Conservation (phyloP, 352 stramenopile genomes). For the Halophytophthora polymorphica region DNA sequence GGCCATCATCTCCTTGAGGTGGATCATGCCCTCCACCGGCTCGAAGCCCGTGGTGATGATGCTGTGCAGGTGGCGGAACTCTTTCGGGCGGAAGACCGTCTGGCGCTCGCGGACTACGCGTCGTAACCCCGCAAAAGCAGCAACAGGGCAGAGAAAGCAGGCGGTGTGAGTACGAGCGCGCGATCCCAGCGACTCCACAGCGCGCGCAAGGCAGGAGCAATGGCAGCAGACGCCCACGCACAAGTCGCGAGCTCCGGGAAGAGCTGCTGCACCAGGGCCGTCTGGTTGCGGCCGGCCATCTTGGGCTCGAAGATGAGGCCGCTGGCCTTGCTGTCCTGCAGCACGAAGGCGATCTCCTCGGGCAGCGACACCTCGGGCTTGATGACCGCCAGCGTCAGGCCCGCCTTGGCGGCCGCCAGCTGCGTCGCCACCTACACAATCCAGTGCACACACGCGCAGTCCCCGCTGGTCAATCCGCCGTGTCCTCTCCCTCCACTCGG, state of each 20-base stretch:
- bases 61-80: constrained; percentile 78
- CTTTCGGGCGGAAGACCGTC: constrained; percentile 73
- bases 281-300: constrained; percentile 72
- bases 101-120: constrained; percentile 43
- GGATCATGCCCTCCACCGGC: constrained; percentile 65
- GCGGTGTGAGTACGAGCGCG: neutral
- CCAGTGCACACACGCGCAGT: neutral
- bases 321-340: constrained; percentile 77
- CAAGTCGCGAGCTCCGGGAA: constrained; percentile 78
- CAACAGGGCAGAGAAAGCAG: neutral
- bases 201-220: neutral
- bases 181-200: neutral
- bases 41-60: constrained; percentile 84
- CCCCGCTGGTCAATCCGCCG: neutral
- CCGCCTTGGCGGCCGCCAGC: constrained; percentile 78
- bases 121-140: constrained; percentile 1
- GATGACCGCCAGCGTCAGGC: constrained; percentile 80
- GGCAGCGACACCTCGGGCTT: constrained; percentile 67
- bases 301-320: constrained; percentile 85
- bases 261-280: constrained; percentile 60
- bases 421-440: constrained; percentile 60
- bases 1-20: constrained; percentile 78
- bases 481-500: neutral
- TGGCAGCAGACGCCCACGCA: constrained; percentile 16
- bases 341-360: constrained; percentile 77